Evolutionary conservation across 1,284 basidiomycete genomes (phyloP), one percentile per base, ranked within the genome.

Genomic region (Apiotrichum laibachii): DNA sequence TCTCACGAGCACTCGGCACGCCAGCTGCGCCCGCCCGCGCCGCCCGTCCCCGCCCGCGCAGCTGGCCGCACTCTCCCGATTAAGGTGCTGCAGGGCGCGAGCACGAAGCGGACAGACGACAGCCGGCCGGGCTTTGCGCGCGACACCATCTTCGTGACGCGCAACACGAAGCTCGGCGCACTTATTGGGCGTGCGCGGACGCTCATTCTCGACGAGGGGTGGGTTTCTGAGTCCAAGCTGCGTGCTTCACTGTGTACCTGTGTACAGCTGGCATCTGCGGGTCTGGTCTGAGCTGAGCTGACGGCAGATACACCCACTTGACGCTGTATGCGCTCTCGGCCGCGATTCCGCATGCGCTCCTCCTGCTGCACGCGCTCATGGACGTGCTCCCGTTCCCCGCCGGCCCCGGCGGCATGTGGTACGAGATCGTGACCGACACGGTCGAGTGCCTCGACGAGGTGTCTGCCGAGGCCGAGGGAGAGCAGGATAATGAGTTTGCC

Each of bases 141-240:
- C 74, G 89, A 89, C 67, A 81, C 83, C 61, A 86, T 94, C 42
- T 90, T 90, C 62, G 73, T 94, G 50, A 90, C 89, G 62, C 85
- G 91, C 49, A 88, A 87, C 71, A 90, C 88, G 82, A 42, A 57
- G 45, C 50, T 93, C 64, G 94, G 93, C 75, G 90, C 89, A 21
- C 82, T 72, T 46, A 60, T 77, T 9, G 58, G 65, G 53, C 77
- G 78, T 9, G 87, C 84, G 65, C 91, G 93, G 69, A 96, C 88
- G 87, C 83, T 99, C 43, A 83, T 88, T 21, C 88, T 85, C 53
- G 92, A 96, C 73, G 89, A 93, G 76, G 95, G 95, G 43, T 86
- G 89, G 33, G 86, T 88, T 93, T 87, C 94, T 3, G 19, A 44
- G 19, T 8, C 8, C n/a, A 10, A 42, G 40, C 26, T 3, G 26